A percentile compares a stretch with the other conserved stretches of the same genome.
Evolutionary conservation across 768 basidiomycete genomes (phyloP).

Genomic region (Punctularia strigosozonata): DNA sequence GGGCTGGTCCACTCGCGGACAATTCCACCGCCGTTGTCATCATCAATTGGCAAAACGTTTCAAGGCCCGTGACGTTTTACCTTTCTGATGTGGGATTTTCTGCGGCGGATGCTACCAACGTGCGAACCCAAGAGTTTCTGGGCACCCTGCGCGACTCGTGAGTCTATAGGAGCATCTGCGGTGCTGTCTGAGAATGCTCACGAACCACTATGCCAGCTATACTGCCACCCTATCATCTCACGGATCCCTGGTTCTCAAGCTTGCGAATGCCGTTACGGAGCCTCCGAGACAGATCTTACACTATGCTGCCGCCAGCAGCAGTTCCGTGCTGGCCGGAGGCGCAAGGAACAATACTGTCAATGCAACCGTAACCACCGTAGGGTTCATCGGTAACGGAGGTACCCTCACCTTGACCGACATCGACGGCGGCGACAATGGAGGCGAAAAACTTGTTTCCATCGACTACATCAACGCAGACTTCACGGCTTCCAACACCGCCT

Average conservation of each 20-base stretch:
- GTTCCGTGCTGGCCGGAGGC: slow-evolving; percentile 24
- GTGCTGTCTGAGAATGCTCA: not conserved
- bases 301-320: slow-evolving; percentile 20
- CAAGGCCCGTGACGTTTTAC: slow-evolving; percentile 27
- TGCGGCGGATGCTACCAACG: slow-evolving; percentile 27
- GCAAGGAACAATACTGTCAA: slow-evolving; percentile 25
- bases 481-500: slow-evolving; percentile 28
- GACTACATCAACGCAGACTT: slow-evolving; percentile 39
- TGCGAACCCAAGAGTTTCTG: slow-evolving; percentile 26
- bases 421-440: slow-evolving; percentile 28
- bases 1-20: slow-evolving; percentile 35
- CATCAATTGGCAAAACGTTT: slow-evolving; percentile 30
- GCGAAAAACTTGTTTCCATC: slow-evolving; percentile 29
- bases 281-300: slow-evolving; percentile 21
- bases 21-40: slow-evolving; percentile 39
- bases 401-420: slow-evolving; percentile 29
- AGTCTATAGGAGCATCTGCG: too few relatives aligned
- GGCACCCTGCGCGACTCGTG: slow-evolving; percentile 26
- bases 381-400: slow-evolving; percentile 27
- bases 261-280: slow-evolving; percentile 17
- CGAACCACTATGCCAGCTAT: slow-evolving; percentile 14
- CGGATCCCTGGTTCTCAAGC: slow-evolving; percentile 24
- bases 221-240: slow-evolving; percentile 17
- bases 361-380: slow-evolving; percentile 25
- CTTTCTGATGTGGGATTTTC: slow-evolving; percentile 30